Evolutionary conservation across 208 protist genomes (phyloP), one percentile per base, ranked within the genome.

Genomic region (Kentomonas sorsogonicus): DNA sequence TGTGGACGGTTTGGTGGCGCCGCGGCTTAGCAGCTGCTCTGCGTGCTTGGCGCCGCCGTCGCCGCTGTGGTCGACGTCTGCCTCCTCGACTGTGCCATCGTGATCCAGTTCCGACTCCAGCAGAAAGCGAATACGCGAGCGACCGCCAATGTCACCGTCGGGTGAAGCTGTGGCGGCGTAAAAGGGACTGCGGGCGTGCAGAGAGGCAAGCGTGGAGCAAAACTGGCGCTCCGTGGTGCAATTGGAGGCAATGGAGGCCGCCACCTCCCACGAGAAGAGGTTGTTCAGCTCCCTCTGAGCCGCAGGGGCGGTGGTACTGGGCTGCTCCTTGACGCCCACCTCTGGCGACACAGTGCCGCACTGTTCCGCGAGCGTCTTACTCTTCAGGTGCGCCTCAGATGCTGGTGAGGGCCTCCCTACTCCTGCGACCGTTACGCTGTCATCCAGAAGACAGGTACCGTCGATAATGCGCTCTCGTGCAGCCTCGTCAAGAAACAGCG

Each of bases 171-270:
- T n/a, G n/a, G n/a, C n/a, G n/a, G n/a, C n/a, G n/a, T n/a, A n/a
- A n/a, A n/a, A n/a, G n/a, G n/a, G n/a, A n/a, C n/a, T n/a, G n/a
- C n/a, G n/a, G n/a, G 43, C 16, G 43, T 18, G 43, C 43, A 48
- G 43, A 48, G 2, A 74, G 39, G 40, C 69, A 57, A 1, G 5
- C 9, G 15, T 36, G 5, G 33, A 15, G 13, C 30, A 45, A 31
- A 63, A 59, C 26, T 23, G 66, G 4, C 57, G 33, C 6, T 75
- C 63, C 16, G 51, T 74, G 7, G 77, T 82, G 64, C 79, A 85
- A 40, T 87, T 87, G 11, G 79, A 70, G 10, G 79, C 79, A 13
- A 91, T 63, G 3, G 77, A 79, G 7, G 77, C 79, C 1, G 73
- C 61, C 20, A 83, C 61, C 51, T 91, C 83, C 63, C 74, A 69